Evolutionary conservation across 345 rosid genomes (phyloP), one percentile per base, ranked within the genome.

Genomic region (Eucalyptus curtisii): DNA sequence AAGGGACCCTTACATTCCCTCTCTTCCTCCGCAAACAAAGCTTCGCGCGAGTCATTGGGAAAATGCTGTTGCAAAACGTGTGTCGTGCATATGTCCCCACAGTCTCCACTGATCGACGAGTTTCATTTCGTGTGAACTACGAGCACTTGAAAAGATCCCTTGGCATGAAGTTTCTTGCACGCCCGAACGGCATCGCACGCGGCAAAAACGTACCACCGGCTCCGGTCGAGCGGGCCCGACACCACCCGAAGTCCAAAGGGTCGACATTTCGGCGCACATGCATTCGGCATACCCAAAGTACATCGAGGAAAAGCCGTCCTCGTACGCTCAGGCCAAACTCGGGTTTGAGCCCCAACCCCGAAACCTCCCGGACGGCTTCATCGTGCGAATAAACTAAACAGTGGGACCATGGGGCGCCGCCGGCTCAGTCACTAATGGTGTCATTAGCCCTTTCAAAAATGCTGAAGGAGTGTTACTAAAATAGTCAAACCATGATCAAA

Each of bases 321-420:
- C 7, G 3, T 8, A 17, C 7, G 19, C 12, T 33, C 24, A 2
- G 76, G 76, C 37, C 1, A 6, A 68, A 5, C 80, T 37, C 25
- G 25, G 45, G 82, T 20, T 37, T 24, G 47, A 37, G 14, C 82
- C 82, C 81, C 44, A 19, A 71, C 7, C 24, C 24, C 22, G 19
- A 30, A 15, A 64, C 16, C n/a, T n/a, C 37, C 19, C 0, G 22
- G 19, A 30, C 19, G 19, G 37, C 13, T n/a, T 15, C 10, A 8
- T 15, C 19, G 16, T 15, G 22, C 1, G 40, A 66, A 66, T 8
- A 31, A 31, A 31, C 11, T 4, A 19, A 9, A 71, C 81, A 17
- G 2, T 1, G 2, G 11, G 80, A 71, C 81, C 9, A 3, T 1
- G 2, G 11, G 80, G 22, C 7, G 7, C 7, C 7, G 13, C 80